These are phyloP conservation scores for Sarcocystis neurona DNA, from an alignment of 169 alveolate genomes.

Conservation along the genomic window DNA sequence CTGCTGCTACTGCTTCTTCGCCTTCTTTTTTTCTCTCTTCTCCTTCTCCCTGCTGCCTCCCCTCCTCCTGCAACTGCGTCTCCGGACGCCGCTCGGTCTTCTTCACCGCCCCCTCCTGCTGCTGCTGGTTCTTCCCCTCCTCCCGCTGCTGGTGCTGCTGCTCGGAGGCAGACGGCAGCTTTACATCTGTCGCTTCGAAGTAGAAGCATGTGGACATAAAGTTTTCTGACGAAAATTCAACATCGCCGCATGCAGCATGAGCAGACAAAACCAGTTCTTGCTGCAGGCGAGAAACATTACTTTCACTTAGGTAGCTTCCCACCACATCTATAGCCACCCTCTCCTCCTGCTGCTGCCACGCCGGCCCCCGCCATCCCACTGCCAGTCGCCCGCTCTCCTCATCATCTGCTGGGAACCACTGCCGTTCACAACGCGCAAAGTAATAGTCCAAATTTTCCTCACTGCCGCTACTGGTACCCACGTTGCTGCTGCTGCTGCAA, in stretches of 20 bases:
- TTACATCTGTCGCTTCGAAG: slow-evolving; percentile 27
- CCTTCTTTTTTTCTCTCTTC: no score
- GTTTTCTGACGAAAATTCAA: slow-evolving; percentile 31
- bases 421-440: background rate
- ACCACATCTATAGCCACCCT: slow-evolving; percentile 33
- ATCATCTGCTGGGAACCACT: slow-evolving; percentile 8
- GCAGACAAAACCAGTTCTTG: slow-evolving; percentile 9
- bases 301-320: slow-evolving; percentile 40
- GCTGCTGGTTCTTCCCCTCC: background rate
- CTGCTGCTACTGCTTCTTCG: no score
- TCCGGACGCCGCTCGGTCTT: no score
- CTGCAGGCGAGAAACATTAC: slow-evolving; percentile 25
- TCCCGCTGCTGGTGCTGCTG: background rate
- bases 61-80: no score
- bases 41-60: background rate
- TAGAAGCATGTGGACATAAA: background rate
- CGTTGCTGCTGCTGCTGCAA: background rate
- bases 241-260: slow-evolving; percentile 32
- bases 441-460: background rate
- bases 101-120: background rate
- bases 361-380: slow-evolving; percentile 33
- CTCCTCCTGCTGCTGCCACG: background rate
- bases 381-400: slow-evolving; percentile 16
- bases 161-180: background rate
- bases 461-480: background rate